A percentile compares a stretch with the other conserved stretches of the same genome.
These are phyloP conservation scores for Suhomyces bribrorum DNA, from an alignment of 1,139 yeast genomes.

Conservation along the genomic window DNA sequence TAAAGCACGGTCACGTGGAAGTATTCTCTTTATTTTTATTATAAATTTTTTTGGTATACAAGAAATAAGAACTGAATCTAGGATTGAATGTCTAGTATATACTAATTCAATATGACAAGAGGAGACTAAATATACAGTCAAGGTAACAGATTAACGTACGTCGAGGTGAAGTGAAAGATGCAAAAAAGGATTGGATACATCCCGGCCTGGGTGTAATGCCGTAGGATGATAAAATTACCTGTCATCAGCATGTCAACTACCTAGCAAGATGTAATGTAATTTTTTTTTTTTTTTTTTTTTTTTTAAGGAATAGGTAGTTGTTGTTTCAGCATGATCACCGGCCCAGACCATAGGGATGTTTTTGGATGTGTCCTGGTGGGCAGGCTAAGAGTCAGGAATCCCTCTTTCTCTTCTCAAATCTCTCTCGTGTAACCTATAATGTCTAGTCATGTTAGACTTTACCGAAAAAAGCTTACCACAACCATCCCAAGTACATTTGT, in stretches of 20 bases:
- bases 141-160: not conserved
- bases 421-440: conserved; percentile 62
- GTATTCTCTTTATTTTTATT: too few relatives aligned
- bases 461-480: conserved; percentile 79
- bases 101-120: not conserved
- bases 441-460: conserved; percentile 79
- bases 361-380: not conserved
- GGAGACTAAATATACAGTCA: not conserved
- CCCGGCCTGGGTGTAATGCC: too few relatives aligned
- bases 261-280: too few relatives aligned
- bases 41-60: too few relatives aligned
- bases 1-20: too few relatives aligned
- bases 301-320: too few relatives aligned
- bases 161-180: not conserved
- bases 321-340: too few relatives aligned
- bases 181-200: too few relatives aligned
- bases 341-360: too few relatives aligned
- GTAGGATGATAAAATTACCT: too few relatives aligned
- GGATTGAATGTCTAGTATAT: not conserved
- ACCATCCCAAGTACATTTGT: conserved; percentile 60
- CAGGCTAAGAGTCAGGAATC: not conserved
- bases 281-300: too few relatives aligned
- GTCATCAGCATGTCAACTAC: too few relatives aligned
- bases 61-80: not conserved
- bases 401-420: conserved; percentile 20